Conservation (phyloP, 768 basidiomycete genomes). For the Clitopilus passeckerianus region DNA sequence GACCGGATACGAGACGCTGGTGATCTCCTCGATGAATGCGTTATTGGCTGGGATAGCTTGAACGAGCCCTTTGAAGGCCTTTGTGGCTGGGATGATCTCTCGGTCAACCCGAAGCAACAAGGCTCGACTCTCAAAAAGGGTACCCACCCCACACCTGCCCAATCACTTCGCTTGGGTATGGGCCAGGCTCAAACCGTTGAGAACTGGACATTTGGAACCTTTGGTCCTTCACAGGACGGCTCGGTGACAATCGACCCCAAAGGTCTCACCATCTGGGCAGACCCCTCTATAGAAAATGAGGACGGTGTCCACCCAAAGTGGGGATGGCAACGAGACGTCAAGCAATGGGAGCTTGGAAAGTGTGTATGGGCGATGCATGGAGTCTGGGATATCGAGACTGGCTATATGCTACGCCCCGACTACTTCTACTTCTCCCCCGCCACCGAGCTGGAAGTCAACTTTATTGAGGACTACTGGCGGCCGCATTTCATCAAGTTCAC, state of each 20-base stretch:
- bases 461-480: constrained; percentile 76
- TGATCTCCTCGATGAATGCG: constrained; percentile 75
- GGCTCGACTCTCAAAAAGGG: constrained; percentile 81
- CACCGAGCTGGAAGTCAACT: constrained; percentile 48
- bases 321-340: constrained; percentile 75
- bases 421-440: constrained; percentile 63
- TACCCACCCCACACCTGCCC: constrained; percentile 78
- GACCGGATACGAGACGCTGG: constrained; percentile 73
- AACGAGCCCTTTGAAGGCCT: constrained; percentile 94
- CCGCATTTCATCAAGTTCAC: constrained; percentile 61
- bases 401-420: constrained; percentile 59
- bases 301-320: constrained; percentile 62
- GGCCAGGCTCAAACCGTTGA: constrained; percentile 80
- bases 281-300: constrained; percentile 30
- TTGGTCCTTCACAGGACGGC: constrained; percentile 75
- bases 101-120: constrained; percentile 57
- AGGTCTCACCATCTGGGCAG: constrained; percentile 75
- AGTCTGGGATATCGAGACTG: constrained; percentile 79
- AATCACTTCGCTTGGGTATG: constrained; percentile 85
- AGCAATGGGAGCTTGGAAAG: constrained; percentile 66
- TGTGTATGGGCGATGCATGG: constrained; percentile 88
- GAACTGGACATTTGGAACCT: constrained; percentile 71
- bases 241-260: constrained; percentile 81
- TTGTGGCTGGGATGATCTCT: constrained; percentile 62
- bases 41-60: constrained; percentile 95